phyloP scores from a whole-genome alignment of 2,329 filamentous ascomycete species.

The Nigrospora osmanthi region DNA sequence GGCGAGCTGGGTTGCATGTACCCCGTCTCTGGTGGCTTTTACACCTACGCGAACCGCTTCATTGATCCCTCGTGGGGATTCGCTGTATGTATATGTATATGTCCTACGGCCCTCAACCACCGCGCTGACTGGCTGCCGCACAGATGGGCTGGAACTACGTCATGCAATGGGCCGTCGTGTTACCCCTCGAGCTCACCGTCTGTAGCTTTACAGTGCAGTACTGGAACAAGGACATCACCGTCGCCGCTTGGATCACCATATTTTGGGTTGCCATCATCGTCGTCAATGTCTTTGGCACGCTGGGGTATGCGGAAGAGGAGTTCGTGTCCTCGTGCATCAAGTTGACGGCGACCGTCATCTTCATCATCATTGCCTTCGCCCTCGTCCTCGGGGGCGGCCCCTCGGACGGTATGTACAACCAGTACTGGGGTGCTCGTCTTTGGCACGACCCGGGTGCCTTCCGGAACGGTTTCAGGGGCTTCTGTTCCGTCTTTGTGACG shows the following conservation, averaged over 20 bases:
- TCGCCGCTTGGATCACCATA: slow-evolving; percentile 47
- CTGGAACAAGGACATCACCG: slow-evolving; percentile 36
- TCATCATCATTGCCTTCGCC: slow-evolving; percentile 56
- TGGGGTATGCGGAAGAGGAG: slow-evolving; percentile 51
- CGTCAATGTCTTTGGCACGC: slow-evolving; percentile 49
- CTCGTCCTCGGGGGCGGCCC: slow-evolving; percentile 54
- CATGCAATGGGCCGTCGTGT: slow-evolving; percentile 38
- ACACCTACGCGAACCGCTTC: slow-evolving; percentile 40
- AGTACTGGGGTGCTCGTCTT: slow-evolving; percentile 41
- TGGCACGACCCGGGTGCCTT: slow-evolving; percentile 51
- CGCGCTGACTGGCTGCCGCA: too few relatives aligned
- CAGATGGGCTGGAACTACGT: slow-evolving; percentile 35
- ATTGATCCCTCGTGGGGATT: slow-evolving; percentile 42
- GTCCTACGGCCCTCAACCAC: slow-evolving; percentile 22
- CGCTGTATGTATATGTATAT: slow-evolving; percentile 6
- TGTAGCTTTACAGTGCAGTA: slow-evolving; percentile 38
- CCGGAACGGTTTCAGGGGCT: slow-evolving; percentile 65
- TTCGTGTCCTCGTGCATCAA: slow-evolving; percentile 52
- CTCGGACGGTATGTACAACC: slow-evolving; percentile 29
- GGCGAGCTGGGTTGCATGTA: slow-evolving; percentile 43
- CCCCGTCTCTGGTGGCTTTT: slow-evolving; percentile 43
- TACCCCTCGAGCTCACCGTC: slow-evolving; percentile 40
- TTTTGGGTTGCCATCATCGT: slow-evolving; percentile 44
- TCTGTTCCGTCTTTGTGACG: slow-evolving; percentile 65
- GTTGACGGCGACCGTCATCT: slow-evolving; percentile 48